Conservation (phyloP, 164 flowering plant species). For the Sedum album region DNA sequence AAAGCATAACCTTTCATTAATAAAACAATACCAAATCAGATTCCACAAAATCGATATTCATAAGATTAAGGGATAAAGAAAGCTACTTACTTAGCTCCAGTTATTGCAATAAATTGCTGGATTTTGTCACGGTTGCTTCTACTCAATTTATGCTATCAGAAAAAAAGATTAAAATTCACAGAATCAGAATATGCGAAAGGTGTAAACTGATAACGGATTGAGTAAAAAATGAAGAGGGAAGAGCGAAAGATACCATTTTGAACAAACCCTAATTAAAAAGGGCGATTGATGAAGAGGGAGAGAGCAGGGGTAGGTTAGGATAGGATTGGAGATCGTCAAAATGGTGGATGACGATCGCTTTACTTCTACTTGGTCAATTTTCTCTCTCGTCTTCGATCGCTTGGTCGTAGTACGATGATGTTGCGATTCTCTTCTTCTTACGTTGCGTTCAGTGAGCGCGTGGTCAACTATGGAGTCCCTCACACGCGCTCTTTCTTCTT, state of each 20-base stretch:
- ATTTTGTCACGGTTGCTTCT: slow-evolving; percentile 81
- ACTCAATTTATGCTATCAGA: slow-evolving; percentile 63
- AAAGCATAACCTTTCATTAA: no score
- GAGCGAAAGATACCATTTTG: neutral
- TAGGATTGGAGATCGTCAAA: neutral
- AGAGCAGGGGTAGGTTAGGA: neutral
- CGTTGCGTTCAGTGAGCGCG: neutral
- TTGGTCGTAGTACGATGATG: neutral
- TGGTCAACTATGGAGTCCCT: neutral
- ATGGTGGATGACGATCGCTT: neutral
- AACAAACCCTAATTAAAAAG: neutral
- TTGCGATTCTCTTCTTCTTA: neutral
- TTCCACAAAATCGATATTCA: no score
- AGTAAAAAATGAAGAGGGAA: neutral
- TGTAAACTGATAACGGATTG: neutral
- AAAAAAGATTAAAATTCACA: neutral
- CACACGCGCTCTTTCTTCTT: neutral
- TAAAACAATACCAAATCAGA: neutral
- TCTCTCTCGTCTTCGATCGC: neutral
- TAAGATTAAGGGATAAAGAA: neutral
- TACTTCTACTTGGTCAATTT: neutral
- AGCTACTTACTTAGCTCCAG: slow-evolving; percentile 59
- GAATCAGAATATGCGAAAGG: neutral
- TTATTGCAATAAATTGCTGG: slow-evolving; percentile 78
- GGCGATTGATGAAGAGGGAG: neutral